These are phyloP conservation scores for Ephemerocybe angulata DNA, from an alignment of 768 basidiomycete genomes.

Conservation along the genomic window DNA sequence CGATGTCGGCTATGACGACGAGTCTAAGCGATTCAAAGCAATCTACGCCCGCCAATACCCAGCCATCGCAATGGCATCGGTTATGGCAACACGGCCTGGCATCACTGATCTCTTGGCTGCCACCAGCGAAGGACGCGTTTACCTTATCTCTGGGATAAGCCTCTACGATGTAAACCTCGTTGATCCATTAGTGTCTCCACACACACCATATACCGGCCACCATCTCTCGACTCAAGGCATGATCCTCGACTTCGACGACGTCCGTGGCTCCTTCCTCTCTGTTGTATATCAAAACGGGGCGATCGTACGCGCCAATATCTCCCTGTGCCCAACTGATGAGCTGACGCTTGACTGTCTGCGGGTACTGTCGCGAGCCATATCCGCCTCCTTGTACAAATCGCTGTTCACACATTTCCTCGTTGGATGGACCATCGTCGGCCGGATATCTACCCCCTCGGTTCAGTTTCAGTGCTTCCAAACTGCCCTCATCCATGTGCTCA, in stretches of 20 bases:
- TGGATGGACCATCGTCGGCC: slow-evolving; percentile 48
- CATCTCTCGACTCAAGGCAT: slow-evolving; percentile 10
- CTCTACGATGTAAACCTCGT: slow-evolving; percentile 11
- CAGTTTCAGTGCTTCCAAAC: slow-evolving; percentile 56
- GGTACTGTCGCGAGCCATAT: slow-evolving; percentile 58
- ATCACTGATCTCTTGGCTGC: slow-evolving; percentile 71
- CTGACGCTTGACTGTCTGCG: slow-evolving; percentile 60
- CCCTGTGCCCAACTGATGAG: slow-evolving; percentile 51
- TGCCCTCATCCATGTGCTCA: slow-evolving; percentile 50
- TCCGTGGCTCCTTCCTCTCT: slow-evolving; percentile 49
- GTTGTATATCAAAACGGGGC: slow-evolving; percentile 52
- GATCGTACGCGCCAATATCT: slow-evolving; percentile 43
- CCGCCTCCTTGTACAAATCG: slow-evolving; percentile 50
- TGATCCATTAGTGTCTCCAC: neutral
- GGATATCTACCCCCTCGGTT: slow-evolving; percentile 40
- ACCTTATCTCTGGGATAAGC: slow-evolving; percentile 29
- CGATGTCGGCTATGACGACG: neutral
- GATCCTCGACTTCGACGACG: slow-evolving; percentile 45
- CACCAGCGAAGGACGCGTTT: slow-evolving; percentile 50
- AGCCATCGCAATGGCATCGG: slow-evolving; percentile 52
- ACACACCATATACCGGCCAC: neutral
- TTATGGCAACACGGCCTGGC: slow-evolving; percentile 58
- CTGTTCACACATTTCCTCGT: slow-evolving; percentile 56
- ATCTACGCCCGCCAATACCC: slow-evolving; percentile 10
- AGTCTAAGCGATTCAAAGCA: neutral